phyloP scores from a whole-genome alignment of 2,329 filamentous ascomycete genomes.

The Phaeophleospora eucalypticola region DNA sequence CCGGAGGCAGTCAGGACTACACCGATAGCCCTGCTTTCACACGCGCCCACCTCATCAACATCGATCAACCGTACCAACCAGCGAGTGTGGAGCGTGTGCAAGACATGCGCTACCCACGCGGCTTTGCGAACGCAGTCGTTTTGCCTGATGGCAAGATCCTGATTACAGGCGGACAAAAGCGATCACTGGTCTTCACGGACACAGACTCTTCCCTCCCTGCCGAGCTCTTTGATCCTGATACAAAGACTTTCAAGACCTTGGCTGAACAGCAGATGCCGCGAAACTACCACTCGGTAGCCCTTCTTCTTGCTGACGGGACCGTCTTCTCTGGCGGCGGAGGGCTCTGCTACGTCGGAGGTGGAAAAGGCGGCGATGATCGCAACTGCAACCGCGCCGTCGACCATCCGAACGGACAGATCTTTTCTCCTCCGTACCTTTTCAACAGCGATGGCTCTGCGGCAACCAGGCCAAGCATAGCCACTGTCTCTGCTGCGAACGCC shows the following conservation, averaged over 20 bases:
- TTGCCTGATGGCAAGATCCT: conserved; percentile 36
- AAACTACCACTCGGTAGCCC: conserved; percentile 49
- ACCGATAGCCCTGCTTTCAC: conserved; percentile 40
- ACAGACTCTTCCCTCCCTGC: conserved; percentile 16
- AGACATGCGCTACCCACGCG: conserved; percentile 29
- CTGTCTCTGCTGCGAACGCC: conserved; percentile 28
- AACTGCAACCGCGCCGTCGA: conserved; percentile 39
- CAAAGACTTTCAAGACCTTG: conserved; percentile 17
- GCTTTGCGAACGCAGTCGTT: conserved; percentile 28
- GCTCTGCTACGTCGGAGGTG: conserved; percentile 44
- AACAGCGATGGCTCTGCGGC: conserved; percentile 40
- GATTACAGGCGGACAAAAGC: conserved; percentile 31
- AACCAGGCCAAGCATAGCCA: conserved; percentile 42
- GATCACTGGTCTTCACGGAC: conserved; percentile 20
- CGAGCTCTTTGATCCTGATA: conserved; percentile 22
- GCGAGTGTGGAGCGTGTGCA: conserved; percentile 23
- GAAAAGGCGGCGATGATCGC: conserved; percentile 1
- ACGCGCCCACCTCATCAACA: conserved; percentile 49
- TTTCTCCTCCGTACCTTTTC: conserved; percentile 54
- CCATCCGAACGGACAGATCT: conserved; percentile 55
- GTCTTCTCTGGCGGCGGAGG: conserved; percentile 53
- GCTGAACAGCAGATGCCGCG: conserved; percentile 36
- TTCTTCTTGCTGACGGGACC: conserved; percentile 50
- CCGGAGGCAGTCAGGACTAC: conserved; percentile 50
- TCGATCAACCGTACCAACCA: conserved; percentile 29